Evolutionary conservation across 83 land plant genomes (phyloP).

Genomic region (Diphasiastrum complanatum): DNA sequence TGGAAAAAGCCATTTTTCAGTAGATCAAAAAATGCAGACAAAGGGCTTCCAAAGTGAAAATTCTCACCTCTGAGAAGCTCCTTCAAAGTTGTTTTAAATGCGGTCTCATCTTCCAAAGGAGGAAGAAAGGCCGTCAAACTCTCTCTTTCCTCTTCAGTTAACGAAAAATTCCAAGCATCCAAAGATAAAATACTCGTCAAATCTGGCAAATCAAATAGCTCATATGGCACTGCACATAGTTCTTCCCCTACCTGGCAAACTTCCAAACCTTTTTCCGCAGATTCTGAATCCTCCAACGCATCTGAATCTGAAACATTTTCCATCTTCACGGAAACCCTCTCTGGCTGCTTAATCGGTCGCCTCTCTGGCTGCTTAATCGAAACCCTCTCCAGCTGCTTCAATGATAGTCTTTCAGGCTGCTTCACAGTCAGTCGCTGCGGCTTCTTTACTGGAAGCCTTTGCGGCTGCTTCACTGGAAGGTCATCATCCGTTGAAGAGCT

Average conservation of each 20-base stretch:
- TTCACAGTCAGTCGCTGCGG: constrained; percentile 2
- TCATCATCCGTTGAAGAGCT: constrained; percentile 25
- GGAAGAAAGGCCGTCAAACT: constrained; percentile 21
- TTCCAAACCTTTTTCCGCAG: constrained; percentile 25
- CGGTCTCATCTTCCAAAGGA: constrained; percentile 22
- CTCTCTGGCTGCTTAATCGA: no score
- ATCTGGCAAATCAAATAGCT: constrained; percentile 36
- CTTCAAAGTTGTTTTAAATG: constrained; percentile 22
- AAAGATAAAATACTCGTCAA: constrained; percentile 28
- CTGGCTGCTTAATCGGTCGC: no score
- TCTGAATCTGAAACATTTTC: constrained; percentile 8
- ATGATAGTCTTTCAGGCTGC: no score
- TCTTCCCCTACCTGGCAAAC: constrained; percentile 35
- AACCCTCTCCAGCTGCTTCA: no score
- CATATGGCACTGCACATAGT: constrained; percentile 21
- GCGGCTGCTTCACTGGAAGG: constrained; percentile 15
- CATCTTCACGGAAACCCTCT: no score
- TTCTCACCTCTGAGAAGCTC: constrained; percentile 27
- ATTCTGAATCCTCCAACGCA: constrained; percentile 14
- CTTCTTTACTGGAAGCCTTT: not conserved
- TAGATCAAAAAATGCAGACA: constrained; percentile 23
- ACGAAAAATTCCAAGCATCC: constrained; percentile 32
- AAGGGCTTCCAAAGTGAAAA: constrained; percentile 34
- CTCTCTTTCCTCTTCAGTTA: constrained; percentile 38
- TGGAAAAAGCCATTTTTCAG: constrained; percentile 32